These are phyloP conservation scores for Striga hermonthica DNA, from an alignment of 305 asterid species.

Conservation along the genomic window DNA sequence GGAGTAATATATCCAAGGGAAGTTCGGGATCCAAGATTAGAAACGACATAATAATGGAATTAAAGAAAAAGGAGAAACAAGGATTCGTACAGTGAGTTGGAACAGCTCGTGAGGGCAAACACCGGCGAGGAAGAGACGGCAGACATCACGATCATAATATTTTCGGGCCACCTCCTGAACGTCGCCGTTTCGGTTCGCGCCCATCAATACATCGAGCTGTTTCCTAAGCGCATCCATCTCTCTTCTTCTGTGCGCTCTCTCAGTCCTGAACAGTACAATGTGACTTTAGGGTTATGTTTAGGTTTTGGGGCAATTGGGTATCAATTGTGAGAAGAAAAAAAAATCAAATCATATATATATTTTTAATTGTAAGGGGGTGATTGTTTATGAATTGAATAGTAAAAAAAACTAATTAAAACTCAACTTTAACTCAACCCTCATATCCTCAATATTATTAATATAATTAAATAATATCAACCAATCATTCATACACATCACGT, in stretches of 20 bases:
- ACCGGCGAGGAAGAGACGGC: constrained; percentile 94
- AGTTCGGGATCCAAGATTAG: background rate
- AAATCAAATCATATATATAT: too few relatives aligned
- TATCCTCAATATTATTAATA: too few relatives aligned
- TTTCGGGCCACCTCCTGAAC: constrained; percentile 79
- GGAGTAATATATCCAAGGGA: background rate
- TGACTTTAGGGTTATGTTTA: too few relatives aligned
- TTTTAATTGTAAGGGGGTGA: too few relatives aligned
- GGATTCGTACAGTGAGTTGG: constrained; percentile 77
- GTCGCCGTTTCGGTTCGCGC: constrained; percentile 94
- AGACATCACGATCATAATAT: constrained; percentile 93
- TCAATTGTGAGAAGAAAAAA: too few relatives aligned
- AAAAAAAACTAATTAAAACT: too few relatives aligned
- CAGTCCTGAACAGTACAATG: too few relatives aligned
- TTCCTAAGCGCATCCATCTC: constrained; percentile 91
- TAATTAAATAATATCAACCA: too few relatives aligned
- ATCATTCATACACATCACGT: too few relatives aligned
- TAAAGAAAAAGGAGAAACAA: constrained; percentile 36
- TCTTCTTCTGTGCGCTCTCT: constrained; percentile 20
- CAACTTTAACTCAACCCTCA: too few relatives aligned
- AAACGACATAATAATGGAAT: background rate
- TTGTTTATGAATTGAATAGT: too few relatives aligned
- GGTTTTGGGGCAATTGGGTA: too few relatives aligned
- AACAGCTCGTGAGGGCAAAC: constrained; percentile 97
- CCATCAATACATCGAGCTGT: constrained; percentile 93